Conservation (phyloP, 2,329 filamentous ascomycete genomes). For the Aspergillus vadensis region DNA sequence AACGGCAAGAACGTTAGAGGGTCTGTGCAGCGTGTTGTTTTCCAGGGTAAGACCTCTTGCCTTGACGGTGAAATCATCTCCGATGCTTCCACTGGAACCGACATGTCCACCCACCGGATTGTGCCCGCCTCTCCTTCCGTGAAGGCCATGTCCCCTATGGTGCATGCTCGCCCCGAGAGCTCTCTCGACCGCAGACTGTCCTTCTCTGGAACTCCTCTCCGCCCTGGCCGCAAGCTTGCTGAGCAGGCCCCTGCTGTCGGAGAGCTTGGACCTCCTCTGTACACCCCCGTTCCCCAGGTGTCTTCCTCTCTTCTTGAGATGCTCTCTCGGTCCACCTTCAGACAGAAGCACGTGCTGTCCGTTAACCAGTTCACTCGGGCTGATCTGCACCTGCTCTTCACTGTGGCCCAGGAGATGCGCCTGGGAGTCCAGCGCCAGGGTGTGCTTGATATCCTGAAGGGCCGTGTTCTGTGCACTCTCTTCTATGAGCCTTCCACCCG, state of each 20-base stretch:
- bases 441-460: slow-evolving; percentile 81
- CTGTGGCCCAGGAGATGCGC: slow-evolving; percentile 96
- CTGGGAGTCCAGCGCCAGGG: slow-evolving; percentile 91
- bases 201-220: slow-evolving; percentile 41
- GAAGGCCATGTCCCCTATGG: slow-evolving; percentile 51
- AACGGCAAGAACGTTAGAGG: slow-evolving; percentile 68
- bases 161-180: slow-evolving; percentile 40
- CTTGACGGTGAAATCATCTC: slow-evolving; percentile 67
- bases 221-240: slow-evolving; percentile 28
- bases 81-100: slow-evolving; percentile 63
- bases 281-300: slow-evolving; percentile 54
- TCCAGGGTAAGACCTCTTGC: slow-evolving; percentile 73
- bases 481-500: slow-evolving; percentile 98
- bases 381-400: slow-evolving; percentile 91
- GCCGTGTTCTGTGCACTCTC: slow-evolving; percentile 83
- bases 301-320: slow-evolving; percentile 67
- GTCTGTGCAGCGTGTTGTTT: slow-evolving; percentile 72
- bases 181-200: slow-evolving; percentile 42
- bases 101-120: slow-evolving; percentile 71
- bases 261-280: slow-evolving; percentile 45
- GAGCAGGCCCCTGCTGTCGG: slow-evolving; percentile 30
- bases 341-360: slow-evolving; percentile 84
- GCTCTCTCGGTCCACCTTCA: slow-evolving; percentile 80
- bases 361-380: slow-evolving; percentile 86
- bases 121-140: slow-evolving; percentile 58